A percentile compares a stretch with the other conserved stretches of the same genome.
Conservation (phyloP, 257 asterid species). For the Nicotiana attenuata region DNA sequence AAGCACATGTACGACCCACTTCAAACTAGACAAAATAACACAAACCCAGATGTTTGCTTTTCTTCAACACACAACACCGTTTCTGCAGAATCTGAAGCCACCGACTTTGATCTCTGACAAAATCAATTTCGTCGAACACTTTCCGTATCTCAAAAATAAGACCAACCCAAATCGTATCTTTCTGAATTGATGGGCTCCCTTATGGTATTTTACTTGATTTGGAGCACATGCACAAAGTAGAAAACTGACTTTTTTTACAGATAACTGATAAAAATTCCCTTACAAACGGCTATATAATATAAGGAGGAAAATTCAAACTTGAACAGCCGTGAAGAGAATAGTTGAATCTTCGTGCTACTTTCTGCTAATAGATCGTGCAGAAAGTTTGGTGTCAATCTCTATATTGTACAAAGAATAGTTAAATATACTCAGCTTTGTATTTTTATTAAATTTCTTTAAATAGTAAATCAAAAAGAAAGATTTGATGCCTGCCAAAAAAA, state of each 20-base stretch:
- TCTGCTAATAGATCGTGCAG: not conserved
- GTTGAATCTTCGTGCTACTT: not conserved
- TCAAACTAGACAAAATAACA: not conserved
- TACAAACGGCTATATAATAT: not conserved
- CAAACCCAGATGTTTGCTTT: constrained; percentile 1
- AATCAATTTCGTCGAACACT: not conserved
- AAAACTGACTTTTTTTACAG: not conserved
- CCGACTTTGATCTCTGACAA: not conserved
- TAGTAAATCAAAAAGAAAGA: not conserved
- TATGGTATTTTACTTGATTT: not conserved
- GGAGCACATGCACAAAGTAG: not conserved
- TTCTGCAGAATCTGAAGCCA: not conserved
- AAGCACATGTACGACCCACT: constrained; percentile 29
- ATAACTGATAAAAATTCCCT: not conserved
- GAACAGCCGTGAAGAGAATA: constrained; percentile 20
- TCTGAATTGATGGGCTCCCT: not conserved
- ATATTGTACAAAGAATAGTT: not conserved
- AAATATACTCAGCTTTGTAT: not conserved
- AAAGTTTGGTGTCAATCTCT: not conserved
- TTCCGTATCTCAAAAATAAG: not conserved
- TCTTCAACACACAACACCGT: too few species aligned
- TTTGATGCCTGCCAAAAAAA: not conserved
- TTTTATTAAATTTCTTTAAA: not conserved
- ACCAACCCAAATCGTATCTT: not conserved
- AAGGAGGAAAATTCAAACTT: constrained; percentile 4